Conservation (phyloP, 768 basidiomycete species). For the Auriscalpium microsporum region DNA sequence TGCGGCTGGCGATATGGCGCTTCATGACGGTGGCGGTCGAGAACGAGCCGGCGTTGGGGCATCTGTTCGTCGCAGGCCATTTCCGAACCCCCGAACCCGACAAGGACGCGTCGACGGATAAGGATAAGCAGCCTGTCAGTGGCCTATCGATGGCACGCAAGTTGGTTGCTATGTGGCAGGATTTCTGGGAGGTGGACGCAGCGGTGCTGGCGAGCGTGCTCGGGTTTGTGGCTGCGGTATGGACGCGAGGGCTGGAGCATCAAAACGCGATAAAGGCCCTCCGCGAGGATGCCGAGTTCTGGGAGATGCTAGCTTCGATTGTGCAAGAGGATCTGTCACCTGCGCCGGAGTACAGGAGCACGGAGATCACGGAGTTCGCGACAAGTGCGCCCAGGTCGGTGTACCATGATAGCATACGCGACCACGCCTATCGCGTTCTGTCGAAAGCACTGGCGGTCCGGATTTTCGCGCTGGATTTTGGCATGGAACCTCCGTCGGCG, state of each 20-base stretch:
- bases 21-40: slow-evolving; percentile 76
- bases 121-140: slow-evolving; percentile 33
- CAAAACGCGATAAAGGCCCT: slow-evolving; percentile 46
- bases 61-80: slow-evolving; percentile 69
- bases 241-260: slow-evolving; percentile 77
- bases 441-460: slow-evolving; percentile 70
- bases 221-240: slow-evolving; percentile 66
- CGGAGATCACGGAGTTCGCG: slow-evolving; percentile 40
- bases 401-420: slow-evolving; percentile 51
- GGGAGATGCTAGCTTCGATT: slow-evolving; percentile 59
- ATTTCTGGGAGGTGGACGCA: slow-evolving; percentile 71
- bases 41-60: slow-evolving; percentile 78
- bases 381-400: slow-evolving; percentile 33
- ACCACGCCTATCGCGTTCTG: slow-evolving; percentile 59
- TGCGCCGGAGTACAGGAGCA: slow-evolving; percentile 56
- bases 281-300: slow-evolving; percentile 53
- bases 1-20: slow-evolving; percentile 75
- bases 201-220: slow-evolving; percentile 66
- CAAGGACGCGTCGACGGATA: slow-evolving; percentile 19
- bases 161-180: slow-evolving; percentile 61
- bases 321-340: slow-evolving; percentile 66
- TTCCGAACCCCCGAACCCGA: slow-evolving; percentile 47
- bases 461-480: slow-evolving; percentile 69
- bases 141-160: slow-evolving; percentile 63
- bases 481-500: slow-evolving; percentile 38